Base-by-base conservation (phyloP, 495 filamentous ascomycete species). In the Aspergillus wentii region DNA sequence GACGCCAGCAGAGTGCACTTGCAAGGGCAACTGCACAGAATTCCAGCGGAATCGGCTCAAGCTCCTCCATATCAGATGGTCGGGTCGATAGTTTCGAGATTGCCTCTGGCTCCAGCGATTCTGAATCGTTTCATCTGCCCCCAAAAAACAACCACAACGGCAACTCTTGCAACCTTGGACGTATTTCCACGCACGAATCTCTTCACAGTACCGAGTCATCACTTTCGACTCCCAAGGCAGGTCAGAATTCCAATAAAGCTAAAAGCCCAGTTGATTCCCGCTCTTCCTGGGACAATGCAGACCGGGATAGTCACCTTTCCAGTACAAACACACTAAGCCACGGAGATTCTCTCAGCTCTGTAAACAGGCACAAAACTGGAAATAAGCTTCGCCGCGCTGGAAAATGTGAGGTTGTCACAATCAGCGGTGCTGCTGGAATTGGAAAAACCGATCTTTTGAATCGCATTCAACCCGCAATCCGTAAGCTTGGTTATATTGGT, bases 401-500 rank as follows among this genome's bases (percentile, higher is more conserved):
- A 6, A 72, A 79, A 15, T 88, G 82, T 48, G 88, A 94, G 50
- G 75, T 95, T 15, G 76, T 94, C 31, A 75, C 79, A 11, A 80
- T 95, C 23, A 77, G 78, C 34, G 89, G 87, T 7, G 70, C 75
- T 23, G 79, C 83, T 22, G 89, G 89, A 0, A 69, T 89, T 17
- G 89, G 89, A 9, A 95, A 95, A 57, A 87, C 85, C 18, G 83
- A 80, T 44, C 74, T 95, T 6, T 71, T 92, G 16, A 86, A 89
- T 50, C 83, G 80, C 18, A 77, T 89, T 8, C 78, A 91, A 40
- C 71, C 77, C 11, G 72, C 80, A 22, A 88, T 86, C 7, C 77
- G 89, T 29, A 78, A 78, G 40, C 56, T 71, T 33, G 87, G 87
- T 1, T 95, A 91, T 49, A 88, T 88, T 50, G 85, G 86, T 0